A percentile compares a stretch with the other conserved stretches of the same genome.
These are phyloP conservation scores for Saccharum hybrid DNA, from an alignment of 202 grass and related monocot genomes.

Conservation along the genomic window DNA sequence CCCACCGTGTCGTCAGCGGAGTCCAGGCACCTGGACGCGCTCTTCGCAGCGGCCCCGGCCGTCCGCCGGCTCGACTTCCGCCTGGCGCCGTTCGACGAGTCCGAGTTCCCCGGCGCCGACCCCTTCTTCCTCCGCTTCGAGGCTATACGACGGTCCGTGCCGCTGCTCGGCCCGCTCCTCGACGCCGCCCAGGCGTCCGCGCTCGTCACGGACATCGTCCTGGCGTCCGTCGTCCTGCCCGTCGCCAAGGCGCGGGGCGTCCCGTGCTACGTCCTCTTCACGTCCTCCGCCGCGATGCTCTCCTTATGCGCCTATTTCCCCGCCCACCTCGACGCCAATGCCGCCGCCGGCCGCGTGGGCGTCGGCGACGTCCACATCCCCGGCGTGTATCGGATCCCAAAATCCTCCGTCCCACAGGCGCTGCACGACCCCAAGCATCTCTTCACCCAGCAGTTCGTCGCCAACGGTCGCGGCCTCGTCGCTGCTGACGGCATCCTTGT, in stretches of 20 bases:
- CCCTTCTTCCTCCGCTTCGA: slow-evolving; percentile 76
- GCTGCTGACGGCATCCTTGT: slow-evolving; percentile 49
- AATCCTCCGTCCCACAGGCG: slow-evolving; percentile 43
- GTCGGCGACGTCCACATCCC: slow-evolving; percentile 55
- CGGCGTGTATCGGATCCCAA: slow-evolving; percentile 48
- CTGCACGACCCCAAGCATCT: slow-evolving; percentile 63
- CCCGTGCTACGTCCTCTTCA: slow-evolving; percentile 72
- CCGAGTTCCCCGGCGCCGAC: slow-evolving; percentile 51
- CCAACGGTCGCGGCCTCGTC: slow-evolving; percentile 44
- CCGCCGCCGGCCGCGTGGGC: background rate
- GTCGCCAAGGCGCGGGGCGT: slow-evolving; percentile 40
- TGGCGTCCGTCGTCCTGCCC: slow-evolving; percentile 49
- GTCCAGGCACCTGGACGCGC: slow-evolving; percentile 38
- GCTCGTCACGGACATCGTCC: slow-evolving; percentile 60
- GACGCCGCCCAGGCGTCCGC: slow-evolving; percentile 42
- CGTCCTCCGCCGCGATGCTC: slow-evolving; percentile 66
- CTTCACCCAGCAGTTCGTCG: slow-evolving; percentile 69
- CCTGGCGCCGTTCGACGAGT: slow-evolving; percentile 55
- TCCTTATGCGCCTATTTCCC: slow-evolving; percentile 55
- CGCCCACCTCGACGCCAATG: slow-evolving; percentile 23
- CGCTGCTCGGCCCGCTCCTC: slow-evolving; percentile 44
- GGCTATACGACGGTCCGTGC: slow-evolving; percentile 59
- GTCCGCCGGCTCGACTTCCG: slow-evolving; percentile 59
- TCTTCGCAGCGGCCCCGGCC: slow-evolving; percentile 50
- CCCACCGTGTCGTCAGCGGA: slow-evolving; percentile 68